Percentiles rank a stretch among this genome's conserved stretches.
Conservation (phyloP, 306 rosid species). For the Sechiopsis laciniata region DNA sequence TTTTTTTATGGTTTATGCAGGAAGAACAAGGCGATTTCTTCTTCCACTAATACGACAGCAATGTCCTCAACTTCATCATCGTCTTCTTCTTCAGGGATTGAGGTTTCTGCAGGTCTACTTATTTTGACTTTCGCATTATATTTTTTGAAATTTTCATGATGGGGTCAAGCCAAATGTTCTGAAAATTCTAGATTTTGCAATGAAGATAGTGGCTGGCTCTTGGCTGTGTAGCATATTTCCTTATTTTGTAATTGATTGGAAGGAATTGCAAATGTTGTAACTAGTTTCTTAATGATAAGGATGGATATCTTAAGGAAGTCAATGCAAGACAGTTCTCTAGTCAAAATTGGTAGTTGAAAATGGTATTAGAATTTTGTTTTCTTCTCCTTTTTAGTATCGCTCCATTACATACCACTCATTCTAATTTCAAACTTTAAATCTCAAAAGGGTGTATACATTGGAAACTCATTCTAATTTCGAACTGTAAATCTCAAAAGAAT, state of each 20-base stretch:
- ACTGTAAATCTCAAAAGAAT: too few relatives aligned
- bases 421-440: too few relatives aligned
- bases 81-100: slow-evolving; percentile 34
- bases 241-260: slow-evolving; percentile 19
- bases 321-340: not conserved
- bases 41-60: slow-evolving; percentile 57
- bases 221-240: slow-evolving; percentile 19
- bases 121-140: slow-evolving; percentile 27
- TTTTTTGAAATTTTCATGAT: slow-evolving; percentile 31
- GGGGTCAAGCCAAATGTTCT: slow-evolving; percentile 22
- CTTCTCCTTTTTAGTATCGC: too few relatives aligned
- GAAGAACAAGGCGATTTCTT: slow-evolving; percentile 52
- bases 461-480: too few relatives aligned
- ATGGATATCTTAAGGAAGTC: not conserved
- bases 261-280: slow-evolving; percentile 24
- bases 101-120: slow-evolving; percentile 32
- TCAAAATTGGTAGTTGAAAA: not conserved
- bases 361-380: not conserved
- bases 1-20: slow-evolving; percentile 29
- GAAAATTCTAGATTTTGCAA: slow-evolving; percentile 33
- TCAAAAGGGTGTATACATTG: too few relatives aligned
- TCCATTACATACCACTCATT: too few relatives aligned
- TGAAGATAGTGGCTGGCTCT: slow-evolving; percentile 16
- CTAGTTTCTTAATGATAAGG: slow-evolving; percentile 33
- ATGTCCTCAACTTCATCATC: slow-evolving; percentile 61